Evolutionary conservation across 2,329 filamentous ascomycete species (phyloP).

Genomic region (Xylariaceae sp.): DNA sequence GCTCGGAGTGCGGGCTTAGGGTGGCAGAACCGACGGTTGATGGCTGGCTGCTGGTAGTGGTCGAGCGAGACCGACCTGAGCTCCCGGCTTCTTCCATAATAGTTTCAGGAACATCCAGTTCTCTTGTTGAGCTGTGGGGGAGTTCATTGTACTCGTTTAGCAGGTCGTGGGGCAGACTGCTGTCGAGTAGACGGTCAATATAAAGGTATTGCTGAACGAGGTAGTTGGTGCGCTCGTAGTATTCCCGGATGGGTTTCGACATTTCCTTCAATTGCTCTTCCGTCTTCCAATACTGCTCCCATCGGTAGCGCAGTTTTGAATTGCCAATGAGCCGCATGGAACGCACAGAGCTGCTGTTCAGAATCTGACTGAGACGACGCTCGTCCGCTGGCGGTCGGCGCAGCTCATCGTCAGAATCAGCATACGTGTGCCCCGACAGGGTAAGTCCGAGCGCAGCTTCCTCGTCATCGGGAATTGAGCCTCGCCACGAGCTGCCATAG

Average conservation of each 20-base stretch:
- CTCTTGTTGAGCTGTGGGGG: conserved; percentile 48
- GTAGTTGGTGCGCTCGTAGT: conserved; percentile 86
- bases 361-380: conserved; percentile 53
- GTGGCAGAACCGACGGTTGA: not conserved
- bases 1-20: conserved; percentile 11
- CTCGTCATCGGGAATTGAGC: conserved; percentile 23
- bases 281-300: conserved; percentile 81
- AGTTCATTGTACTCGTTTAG: conserved; percentile 81
- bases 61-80: conserved; percentile 9
- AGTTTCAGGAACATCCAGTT: conserved; percentile 61
- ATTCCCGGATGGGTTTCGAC: conserved; percentile 70
- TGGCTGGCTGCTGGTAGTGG: not conserved
- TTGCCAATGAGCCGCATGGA: conserved; percentile 85
- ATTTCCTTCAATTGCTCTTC: conserved; percentile 68
- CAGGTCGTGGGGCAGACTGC: conserved; percentile 83
- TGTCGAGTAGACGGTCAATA: conserved; percentile 86
- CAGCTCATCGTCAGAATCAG: conserved; percentile 38
- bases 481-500: conserved; percentile 30
- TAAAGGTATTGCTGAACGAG: conserved; percentile 89
- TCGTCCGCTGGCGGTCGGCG: conserved; percentile 48
- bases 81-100: conserved; percentile 63
- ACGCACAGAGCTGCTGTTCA: conserved; percentile 66
- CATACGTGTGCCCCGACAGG: not conserved
- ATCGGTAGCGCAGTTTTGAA: conserved; percentile 78
- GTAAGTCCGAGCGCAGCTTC: conserved; percentile 13